Conservation (phyloP, 164 flowering plant genomes). For the Annona squamosa region DNA sequence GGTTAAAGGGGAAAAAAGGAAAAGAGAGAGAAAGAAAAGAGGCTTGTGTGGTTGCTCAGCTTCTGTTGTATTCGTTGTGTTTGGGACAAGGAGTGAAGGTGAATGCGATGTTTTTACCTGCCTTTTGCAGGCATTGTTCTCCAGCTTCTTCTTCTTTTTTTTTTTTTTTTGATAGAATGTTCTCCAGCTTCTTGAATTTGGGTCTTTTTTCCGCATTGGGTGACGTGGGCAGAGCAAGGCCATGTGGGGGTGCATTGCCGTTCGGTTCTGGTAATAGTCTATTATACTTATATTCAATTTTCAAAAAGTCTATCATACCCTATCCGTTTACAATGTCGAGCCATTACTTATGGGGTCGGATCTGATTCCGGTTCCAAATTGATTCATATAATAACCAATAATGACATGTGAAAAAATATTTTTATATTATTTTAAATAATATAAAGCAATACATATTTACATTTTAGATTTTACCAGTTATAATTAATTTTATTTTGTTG, state of each 20-base stretch:
- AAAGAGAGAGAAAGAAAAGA: no score
- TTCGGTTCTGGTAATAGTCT: neutral
- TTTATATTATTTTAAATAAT: no score
- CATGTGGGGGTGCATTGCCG: neutral
- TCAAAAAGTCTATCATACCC: no score
- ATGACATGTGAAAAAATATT: no score
- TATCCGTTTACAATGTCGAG: no score
- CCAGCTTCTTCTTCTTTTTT: neutral
- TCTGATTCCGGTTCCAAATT: no score
- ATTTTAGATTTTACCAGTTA: no score
- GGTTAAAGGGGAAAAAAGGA: neutral
- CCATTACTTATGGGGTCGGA: no score
- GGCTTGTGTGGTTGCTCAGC: neutral
- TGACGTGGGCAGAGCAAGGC: neutral
- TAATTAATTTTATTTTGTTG: no score
- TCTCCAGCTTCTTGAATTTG: neutral
- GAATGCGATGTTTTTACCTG: slow-evolving; percentile 3
- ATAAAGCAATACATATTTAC: no score
- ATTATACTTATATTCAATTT: no score
- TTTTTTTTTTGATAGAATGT: neutral
- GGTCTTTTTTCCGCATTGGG: neutral
- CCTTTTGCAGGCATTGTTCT: slow-evolving; percentile 3
- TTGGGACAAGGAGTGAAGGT: neutral
- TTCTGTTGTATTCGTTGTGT: neutral
- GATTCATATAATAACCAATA: no score